These are phyloP conservation scores for Spergularia azorica DNA, from an alignment of 179 eudicot species.

Conservation along the genomic window DNA sequence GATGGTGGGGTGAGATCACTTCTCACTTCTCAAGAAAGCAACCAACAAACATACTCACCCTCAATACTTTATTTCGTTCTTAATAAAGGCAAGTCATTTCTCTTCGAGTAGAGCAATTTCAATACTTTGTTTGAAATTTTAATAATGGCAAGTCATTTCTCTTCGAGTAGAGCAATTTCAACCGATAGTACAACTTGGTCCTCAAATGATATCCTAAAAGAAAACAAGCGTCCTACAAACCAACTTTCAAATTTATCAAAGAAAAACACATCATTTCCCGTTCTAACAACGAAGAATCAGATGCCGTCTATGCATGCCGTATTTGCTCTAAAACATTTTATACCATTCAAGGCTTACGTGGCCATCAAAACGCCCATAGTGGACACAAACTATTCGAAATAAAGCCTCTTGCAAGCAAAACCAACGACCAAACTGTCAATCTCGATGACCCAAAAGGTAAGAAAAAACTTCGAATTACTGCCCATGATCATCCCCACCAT, in stretches of 20 bases:
- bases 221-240: no score
- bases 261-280: not conserved
- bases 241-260: not conserved
- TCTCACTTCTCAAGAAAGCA: no score
- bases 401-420: not conserved
- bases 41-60: no score
- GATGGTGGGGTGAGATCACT: no score
- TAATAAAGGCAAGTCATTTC: no score
- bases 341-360: conserved; percentile 25
- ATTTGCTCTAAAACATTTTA: conserved; percentile 20
- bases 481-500: not conserved
- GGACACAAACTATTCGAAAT: not conserved
- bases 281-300: not conserved
- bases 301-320: not conserved
- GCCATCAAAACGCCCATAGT: conserved; percentile 29
- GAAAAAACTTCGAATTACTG: not conserved
- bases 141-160: no score
- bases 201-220: no score
- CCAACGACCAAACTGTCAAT: not conserved
- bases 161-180: no score
- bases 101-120: no score
- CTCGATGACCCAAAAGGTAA: conserved; percentile 10
- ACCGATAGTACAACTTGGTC: no score
- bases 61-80: no score
- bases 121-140: no score